Evolutionary conservation across 495 filamentous ascomycete species (phyloP), one percentile per base, ranked within the genome.

Genomic region (Penicillium malachiteum): DNA sequence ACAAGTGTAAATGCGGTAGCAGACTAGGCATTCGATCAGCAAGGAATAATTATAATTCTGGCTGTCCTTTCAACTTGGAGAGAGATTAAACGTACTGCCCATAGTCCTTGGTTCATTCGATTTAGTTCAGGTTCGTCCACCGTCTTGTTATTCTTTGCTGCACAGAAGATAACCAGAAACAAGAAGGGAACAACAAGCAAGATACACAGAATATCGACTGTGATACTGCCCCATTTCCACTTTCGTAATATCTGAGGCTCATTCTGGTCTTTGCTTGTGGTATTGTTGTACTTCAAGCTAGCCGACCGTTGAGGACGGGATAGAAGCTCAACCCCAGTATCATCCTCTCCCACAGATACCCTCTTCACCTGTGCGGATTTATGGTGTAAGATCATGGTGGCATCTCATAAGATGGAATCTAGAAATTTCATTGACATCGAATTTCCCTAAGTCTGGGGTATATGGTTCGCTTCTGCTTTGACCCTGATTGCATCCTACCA

Each of bases 71-170:
- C 1, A 4, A 18, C 18, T 32, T 47, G 8, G 31, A 2, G 8
- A 13, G 12, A 37, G 34, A 10, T 9, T 1, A 2, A 9, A 37
- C 34, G 12, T 37, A 37, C 44, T 30, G n/a, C 26, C 44, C 44
- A 47, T 31, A 47, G 26, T 47, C 44, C 44, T 14, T 47, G 44
- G 12, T 47, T 47, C 44, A 47, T 47, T 8, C 44, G 44, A 32
- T 47, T 47, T 10, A 47, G 44, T 31, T 7, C 9, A 7, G 7
- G 1, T 18, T n/a, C 44, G 9, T 47, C 44, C 1, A 47, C 44
- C 2, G 44, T 26, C 26, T 47, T 10, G 2, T 32, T 13, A 14
- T 47, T 1, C 12, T 32, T 26, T 2, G 2, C 26, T 3, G 44
- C 44, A 32, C 44, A 47, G 26, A 26, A 47, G 12, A 47, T 47